These are phyloP conservation scores for Coemansia sp. DNA, from an alignment of 192 early-diverging fungal species.

Conservation along the genomic window DNA sequence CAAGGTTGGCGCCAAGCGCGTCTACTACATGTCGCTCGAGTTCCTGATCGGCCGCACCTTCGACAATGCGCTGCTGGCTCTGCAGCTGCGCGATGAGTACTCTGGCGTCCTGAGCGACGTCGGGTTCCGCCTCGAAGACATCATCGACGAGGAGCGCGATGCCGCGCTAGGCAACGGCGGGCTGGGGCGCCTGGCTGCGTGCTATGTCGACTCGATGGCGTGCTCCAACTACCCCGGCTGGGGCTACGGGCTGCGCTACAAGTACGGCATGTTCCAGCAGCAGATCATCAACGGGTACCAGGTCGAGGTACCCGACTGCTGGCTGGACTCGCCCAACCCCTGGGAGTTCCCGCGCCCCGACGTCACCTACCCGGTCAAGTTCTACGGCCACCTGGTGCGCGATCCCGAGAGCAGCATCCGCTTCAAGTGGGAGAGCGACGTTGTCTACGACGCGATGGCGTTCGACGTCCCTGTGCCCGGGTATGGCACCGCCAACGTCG, in stretches of 20 bases:
- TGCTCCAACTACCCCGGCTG: constrained; percentile 92
- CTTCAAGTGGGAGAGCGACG: constrained; percentile 84
- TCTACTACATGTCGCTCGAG: constrained; percentile 98
- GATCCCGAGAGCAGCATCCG: constrained; percentile 70
- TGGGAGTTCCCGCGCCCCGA: constrained; percentile 96
- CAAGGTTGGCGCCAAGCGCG: constrained; percentile 81
- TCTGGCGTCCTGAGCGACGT: constrained; percentile 66
- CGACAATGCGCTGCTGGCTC: constrained; percentile 93
- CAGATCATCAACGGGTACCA: constrained; percentile 95
- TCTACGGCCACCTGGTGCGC: constrained; percentile 85
- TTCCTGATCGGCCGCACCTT: constrained; percentile 96
- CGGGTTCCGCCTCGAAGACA: constrained; percentile 92
- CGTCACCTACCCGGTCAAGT: constrained; percentile 86
- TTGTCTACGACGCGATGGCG: constrained; percentile 88
- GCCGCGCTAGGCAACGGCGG: constrained; percentile 98
- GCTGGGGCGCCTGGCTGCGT: constrained; percentile 94
- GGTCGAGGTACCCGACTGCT: constrained; percentile 93
- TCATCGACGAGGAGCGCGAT: constrained; percentile 92
- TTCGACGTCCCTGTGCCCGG: constrained; percentile 98
- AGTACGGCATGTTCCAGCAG: constrained; percentile 99
- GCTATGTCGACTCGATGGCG: constrained; percentile 97
- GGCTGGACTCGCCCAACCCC: constrained; percentile 95
- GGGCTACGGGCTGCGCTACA: constrained; percentile 98
- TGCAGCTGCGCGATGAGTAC: constrained; percentile 82
- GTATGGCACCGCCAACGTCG: constrained; percentile 90